Evolutionary conservation across 345 rosid species (phyloP), one percentile per base, ranked within the genome.

Genomic region (Salix purpurea): DNA sequence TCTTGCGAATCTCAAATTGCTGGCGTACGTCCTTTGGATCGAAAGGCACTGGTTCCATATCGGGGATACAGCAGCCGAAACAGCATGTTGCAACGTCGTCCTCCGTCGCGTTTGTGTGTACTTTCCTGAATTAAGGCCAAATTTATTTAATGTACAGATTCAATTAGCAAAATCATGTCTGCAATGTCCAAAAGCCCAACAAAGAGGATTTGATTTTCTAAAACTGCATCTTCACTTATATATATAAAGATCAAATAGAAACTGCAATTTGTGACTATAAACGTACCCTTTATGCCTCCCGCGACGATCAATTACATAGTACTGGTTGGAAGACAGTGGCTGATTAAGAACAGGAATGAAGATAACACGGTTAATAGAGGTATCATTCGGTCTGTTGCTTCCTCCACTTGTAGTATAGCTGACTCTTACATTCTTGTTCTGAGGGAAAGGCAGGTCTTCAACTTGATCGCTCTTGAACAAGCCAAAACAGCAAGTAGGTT

Each of bases 291-390:
- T 65, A 11, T 74, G 36, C 69, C 7, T 73, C n/a, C 78, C 78
- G 32, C 26, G 26, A 24, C 68, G 39, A 26, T 69, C n/a, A 6
- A 77, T 73, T 24, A 79, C 74, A 32, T 77, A 74, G 67, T 74
- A 73, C n/a, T 60, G 73, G 83, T 86, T 88, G 40, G 91, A 82
- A 13, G 91, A 87, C 58, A 86, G 74, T 10, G 93, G 91, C 52
- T 83, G 89, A 80, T 85, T 74, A 24, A 88, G 77, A 79, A 83
- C 93, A 2, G 91, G 92, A 50, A 87, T 73, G 77, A 88, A 82
- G 39, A 78, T 78, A 2, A 85, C 88, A 15, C 62, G 62, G 68
- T 85, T 40, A 46, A 30, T 12, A 14, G 3, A 0, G 10, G 44
- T 26, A 24, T 0, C 1, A 36, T 36, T 4, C 36, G 36, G 44